These are phyloP conservation scores for Coemansia sp. DNA, from an alignment of 192 early-diverging fungal species.

Conservation along the genomic window DNA sequence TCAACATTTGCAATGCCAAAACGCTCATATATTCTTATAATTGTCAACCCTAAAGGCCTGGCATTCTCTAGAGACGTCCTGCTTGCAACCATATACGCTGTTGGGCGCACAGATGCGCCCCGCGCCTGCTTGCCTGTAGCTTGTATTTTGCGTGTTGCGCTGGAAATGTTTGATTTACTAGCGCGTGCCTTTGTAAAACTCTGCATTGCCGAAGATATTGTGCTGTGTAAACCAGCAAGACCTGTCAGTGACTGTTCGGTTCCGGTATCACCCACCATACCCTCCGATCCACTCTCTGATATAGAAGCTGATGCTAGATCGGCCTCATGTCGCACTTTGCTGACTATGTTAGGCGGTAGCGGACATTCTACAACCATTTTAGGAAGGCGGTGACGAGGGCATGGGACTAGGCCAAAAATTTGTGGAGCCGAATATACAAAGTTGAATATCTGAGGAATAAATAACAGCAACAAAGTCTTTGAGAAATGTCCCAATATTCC, in stretches of 20 bases:
- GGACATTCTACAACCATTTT: constrained; percentile 29
- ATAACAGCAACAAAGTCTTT: constrained; percentile 90
- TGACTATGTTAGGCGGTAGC: constrained; percentile 14
- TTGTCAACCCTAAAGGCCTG: constrained; percentile 27
- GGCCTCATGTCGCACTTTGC: constrained; percentile 14
- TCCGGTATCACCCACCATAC: neutral
- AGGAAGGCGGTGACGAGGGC: constrained; percentile 95
- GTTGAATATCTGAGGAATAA: constrained; percentile 96
- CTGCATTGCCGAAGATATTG: constrained; percentile 43
- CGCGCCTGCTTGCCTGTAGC: neutral
- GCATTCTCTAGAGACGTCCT: constrained; percentile 37
- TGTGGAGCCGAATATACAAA: constrained; percentile 95
- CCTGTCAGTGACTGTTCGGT: neutral
- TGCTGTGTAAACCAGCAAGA: constrained; percentile 11
- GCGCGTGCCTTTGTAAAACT: constrained; percentile 48
- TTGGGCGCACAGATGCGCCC: neutral
- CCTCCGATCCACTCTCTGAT: constrained; percentile 22
- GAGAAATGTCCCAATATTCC: constrained; percentile 92
- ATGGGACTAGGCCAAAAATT: constrained; percentile 89
- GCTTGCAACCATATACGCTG: constrained; percentile 43
- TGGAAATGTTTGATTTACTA: neutral
- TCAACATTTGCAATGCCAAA: constrained; percentile 35
- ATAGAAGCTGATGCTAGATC: constrained; percentile 11
- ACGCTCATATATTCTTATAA: constrained; percentile 31
- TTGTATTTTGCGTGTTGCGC: neutral